These are phyloP conservation scores for Xenosphaeropsis pyriputrescens DNA, from an alignment of 2,329 filamentous ascomycete genomes.

Conservation along the genomic window DNA sequence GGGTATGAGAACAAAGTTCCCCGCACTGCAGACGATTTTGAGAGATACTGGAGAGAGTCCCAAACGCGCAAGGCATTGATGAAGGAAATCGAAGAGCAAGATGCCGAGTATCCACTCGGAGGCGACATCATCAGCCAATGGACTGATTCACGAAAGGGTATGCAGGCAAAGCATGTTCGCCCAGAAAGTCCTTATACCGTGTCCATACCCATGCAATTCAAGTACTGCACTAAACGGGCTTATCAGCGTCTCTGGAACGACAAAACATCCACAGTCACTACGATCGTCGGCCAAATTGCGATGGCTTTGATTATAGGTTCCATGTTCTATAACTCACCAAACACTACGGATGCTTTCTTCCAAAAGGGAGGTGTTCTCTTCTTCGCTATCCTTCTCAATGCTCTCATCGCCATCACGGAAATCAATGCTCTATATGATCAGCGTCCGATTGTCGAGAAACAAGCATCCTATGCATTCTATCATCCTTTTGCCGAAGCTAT, in stretches of 20 bases:
- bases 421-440: slow-evolving; percentile 71
- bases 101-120: slow-evolving; percentile 22
- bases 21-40: slow-evolving; percentile 39
- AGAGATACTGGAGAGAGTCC: slow-evolving; percentile 32
- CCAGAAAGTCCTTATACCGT: slow-evolving; percentile 67
- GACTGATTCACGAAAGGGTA: slow-evolving; percentile 17
- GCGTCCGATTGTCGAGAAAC: slow-evolving; percentile 85
- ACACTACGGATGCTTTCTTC: slow-evolving; percentile 39
- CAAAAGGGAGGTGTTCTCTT: slow-evolving; percentile 45
- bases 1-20: slow-evolving; percentile 44
- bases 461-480: slow-evolving; percentile 73
- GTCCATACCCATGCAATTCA: slow-evolving; percentile 58
- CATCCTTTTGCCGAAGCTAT: slow-evolving; percentile 77
- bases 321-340: slow-evolving; percentile 43
- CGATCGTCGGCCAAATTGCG: slow-evolving; percentile 11
- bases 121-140: slow-evolving; percentile 22
- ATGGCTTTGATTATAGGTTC: slow-evolving; percentile 45
- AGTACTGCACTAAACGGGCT: slow-evolving; percentile 66
- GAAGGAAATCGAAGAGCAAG: slow-evolving; percentile 35
- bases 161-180: slow-evolving; percentile 37
- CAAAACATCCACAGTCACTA: slow-evolving; percentile 1
- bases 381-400: slow-evolving; percentile 50
- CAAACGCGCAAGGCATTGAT: slow-evolving; percentile 24
- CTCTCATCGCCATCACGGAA: slow-evolving; percentile 46
- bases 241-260: slow-evolving; percentile 54